Conservation (phyloP, 1,284 basidiomycete genomes). For the Malassezia vespertilionis region DNA sequence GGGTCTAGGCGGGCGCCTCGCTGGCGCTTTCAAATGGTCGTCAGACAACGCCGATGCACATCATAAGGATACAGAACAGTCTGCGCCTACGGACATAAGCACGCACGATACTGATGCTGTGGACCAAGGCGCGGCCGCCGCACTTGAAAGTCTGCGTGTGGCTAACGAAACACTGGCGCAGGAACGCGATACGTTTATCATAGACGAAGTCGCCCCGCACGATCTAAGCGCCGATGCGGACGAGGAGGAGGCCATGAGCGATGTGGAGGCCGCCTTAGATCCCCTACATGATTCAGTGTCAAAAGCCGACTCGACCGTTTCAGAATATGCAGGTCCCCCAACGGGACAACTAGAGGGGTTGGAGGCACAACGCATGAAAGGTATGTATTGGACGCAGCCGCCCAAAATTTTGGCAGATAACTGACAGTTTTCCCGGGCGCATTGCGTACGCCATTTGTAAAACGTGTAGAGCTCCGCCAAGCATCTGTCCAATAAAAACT, state of each 20-base stretch:
- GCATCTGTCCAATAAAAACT: no score
- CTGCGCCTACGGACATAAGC: no score
- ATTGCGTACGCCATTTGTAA: no score
- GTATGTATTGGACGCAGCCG: no score
- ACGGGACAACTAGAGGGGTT: neutral
- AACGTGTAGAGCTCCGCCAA: no score
- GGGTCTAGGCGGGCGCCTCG: conserved; percentile 26
- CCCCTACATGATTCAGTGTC: neutral
- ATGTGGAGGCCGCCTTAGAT: neutral
- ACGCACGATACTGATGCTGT: conserved; percentile 9
- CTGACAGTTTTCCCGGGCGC: no score
- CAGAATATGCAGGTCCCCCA: neutral
- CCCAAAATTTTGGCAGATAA: no score
- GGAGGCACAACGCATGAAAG: neutral
- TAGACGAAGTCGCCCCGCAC: conserved; percentile 26
- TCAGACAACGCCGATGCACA: no score
- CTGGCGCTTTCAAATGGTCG: conserved; percentile 24
- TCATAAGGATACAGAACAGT: no score
- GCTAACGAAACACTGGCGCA: conserved; percentile 32
- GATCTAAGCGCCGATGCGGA: conserved; percentile 19
- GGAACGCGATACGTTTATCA: conserved; percentile 32
- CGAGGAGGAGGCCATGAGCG: conserved; percentile 14
- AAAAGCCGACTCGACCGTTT: neutral
- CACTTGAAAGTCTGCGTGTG: conserved; percentile 28
- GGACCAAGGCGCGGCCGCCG: conserved; percentile 26